Base-by-base conservation (phyloP, 1,284 basidiomycete species). In the Cryptococcus sp. region DNA sequence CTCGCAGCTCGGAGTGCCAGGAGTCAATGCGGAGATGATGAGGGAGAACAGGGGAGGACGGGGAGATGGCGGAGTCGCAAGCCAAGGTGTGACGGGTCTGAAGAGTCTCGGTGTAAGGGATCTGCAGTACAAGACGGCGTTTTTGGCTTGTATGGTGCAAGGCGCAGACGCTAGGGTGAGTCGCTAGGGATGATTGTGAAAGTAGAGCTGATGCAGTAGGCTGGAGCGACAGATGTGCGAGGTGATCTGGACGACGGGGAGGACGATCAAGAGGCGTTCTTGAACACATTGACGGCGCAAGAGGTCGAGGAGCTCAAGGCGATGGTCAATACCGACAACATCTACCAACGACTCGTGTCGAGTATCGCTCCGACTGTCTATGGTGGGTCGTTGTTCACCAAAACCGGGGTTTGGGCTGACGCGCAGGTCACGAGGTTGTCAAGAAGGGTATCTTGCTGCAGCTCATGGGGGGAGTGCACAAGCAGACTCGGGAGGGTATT, bases 401-500 rank as follows among this genome's bases (percentile, higher is more conserved):
- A 28, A 25, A 2, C 22, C 21, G 12, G 14, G 7, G 14, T 14
- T 14, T 48, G 48, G 33, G 50, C 22, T 11, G 26, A 45, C 41
- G 10, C 23, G n/a, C 45, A 75, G 73, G 92, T 0, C 93, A 97
- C 69, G 93, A 97, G 66, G 93, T 97, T 47, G 92, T 97, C 61
- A 98, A 98, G 77, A 98, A 98, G 73, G 95, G 95, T 9, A 80
- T 99, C 33, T 75, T 98, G n/a, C 78, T 98, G 12, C 95, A 98
- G 69, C 81, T 99, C 37, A 91, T 99, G 89, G 94, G 95, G n/a
- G 95, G 95, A 38, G 94, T 98, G 11, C 94, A 98, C 76, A 99
- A 99, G 72, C 83, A 92, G 68, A 98, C 94, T 0, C 77, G 80
- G 0, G 95, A 98, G 72, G 95, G 95, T 39, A 98, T 98, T 81